These are phyloP conservation scores for Pezicula neosporulosa DNA, from an alignment of 2,329 filamentous ascomycete genomes.

Conservation along the genomic window DNA sequence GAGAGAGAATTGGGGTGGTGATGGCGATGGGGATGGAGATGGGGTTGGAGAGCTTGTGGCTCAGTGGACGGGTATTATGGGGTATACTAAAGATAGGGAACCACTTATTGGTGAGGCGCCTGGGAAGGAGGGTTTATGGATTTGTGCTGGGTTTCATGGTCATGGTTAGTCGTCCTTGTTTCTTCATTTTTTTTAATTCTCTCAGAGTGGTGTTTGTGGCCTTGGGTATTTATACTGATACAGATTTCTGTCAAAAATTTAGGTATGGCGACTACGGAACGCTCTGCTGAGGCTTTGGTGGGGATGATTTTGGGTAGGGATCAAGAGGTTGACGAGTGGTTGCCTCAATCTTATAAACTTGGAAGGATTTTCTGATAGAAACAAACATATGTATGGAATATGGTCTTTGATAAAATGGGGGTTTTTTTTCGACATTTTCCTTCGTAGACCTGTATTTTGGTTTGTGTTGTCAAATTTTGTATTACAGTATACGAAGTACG, in stretches of 20 bases:
- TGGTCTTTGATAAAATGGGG: no score
- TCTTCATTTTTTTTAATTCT: no score
- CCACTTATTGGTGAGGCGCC: constrained; percentile 46
- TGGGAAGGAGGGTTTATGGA: constrained; percentile 27
- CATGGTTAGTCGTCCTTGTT: constrained; percentile 9
- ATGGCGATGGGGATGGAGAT: constrained; percentile 29
- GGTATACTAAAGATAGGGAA: constrained; percentile 46
- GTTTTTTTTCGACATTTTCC: no score
- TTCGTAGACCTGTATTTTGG: no score
- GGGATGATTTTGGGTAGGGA: constrained; percentile 11
- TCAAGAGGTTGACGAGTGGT: constrained; percentile 14
- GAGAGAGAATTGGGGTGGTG: constrained; percentile 40
- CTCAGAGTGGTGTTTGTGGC: no score
- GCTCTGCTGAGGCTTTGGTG: constrained; percentile 16
- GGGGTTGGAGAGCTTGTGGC: constrained; percentile 23
- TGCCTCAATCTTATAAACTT: constrained; percentile 12
- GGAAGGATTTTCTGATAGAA: background rate
- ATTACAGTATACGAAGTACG: no score
- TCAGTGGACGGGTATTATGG: constrained; percentile 55
- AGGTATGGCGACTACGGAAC: constrained; percentile 14
- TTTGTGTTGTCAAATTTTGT: no score
- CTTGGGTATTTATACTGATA: no score
- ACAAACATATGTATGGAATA: no score
- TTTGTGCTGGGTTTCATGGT: constrained; percentile 20
- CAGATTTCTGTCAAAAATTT: no score